Evolutionary conservation across 1,139 yeast species (phyloP).

Genomic region (Kluyveromyces marxianus): DNA sequence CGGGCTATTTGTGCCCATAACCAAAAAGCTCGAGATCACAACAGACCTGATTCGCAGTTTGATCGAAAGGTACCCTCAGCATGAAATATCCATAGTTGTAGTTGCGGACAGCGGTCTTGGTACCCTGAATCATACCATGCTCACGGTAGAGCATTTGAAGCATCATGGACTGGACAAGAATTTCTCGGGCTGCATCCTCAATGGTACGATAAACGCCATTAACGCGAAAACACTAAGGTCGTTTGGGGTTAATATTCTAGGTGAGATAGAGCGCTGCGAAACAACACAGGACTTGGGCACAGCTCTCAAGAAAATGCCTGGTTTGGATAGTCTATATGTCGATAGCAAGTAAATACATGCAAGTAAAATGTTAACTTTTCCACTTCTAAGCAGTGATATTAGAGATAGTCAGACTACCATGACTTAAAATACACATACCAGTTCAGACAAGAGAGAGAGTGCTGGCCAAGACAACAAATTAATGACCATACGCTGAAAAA

Average conservation of each 20-base stretch:
- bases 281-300: slow-evolving; percentile 1
- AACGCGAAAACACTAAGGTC: slow-evolving; percentile 19
- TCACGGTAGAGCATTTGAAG: slow-evolving; percentile 26
- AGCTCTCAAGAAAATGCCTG: slow-evolving; percentile 8
- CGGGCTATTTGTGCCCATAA: slow-evolving; percentile 30
- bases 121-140: slow-evolving; percentile 30
- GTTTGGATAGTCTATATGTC: not conserved
- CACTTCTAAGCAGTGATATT: not conserved
- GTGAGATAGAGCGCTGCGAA: slow-evolving; percentile 10
- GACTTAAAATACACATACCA: not conserved
- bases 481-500: not conserved
- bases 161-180: slow-evolving; percentile 13
- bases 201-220: slow-evolving; percentile 24
- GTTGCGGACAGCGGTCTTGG: slow-evolving; percentile 31
- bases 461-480: not conserved
- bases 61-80: slow-evolving; percentile 2
- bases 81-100: slow-evolving; percentile 20
- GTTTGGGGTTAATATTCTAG: slow-evolving; percentile 15
- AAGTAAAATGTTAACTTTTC: not conserved
- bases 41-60: slow-evolving; percentile 24
- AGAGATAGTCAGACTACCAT: not conserved
- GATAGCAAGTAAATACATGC: not conserved
- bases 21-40: slow-evolving; percentile 21
- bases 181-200: slow-evolving; percentile 25
- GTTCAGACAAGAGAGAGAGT: not conserved